phyloP scores from a whole-genome alignment of 2,329 filamentous ascomycete species.

The Aureobasidium melanogenum region DNA sequence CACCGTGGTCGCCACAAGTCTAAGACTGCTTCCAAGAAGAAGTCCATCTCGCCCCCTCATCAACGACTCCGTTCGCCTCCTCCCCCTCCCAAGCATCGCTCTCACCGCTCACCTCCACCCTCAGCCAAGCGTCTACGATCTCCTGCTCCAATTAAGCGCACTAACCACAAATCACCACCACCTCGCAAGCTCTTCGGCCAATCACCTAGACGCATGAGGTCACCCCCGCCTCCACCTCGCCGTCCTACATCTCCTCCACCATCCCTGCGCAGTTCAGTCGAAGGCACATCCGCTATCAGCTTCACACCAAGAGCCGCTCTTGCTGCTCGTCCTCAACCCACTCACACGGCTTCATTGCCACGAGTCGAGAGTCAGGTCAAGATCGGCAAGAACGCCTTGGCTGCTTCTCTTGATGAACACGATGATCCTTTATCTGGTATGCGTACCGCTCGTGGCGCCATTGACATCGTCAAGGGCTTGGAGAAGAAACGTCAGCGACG shows the following conservation, averaged over 20 bases:
- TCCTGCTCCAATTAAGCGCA: conserved; percentile 26
- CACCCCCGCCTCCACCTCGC: conserved; percentile 30
- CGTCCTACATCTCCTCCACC: conserved; percentile 60
- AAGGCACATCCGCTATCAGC: conserved; percentile 27
- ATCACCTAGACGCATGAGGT: conserved; percentile 58
- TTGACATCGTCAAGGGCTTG: conserved; percentile 93
- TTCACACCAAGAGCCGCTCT: conserved; percentile 17
- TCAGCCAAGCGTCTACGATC: conserved; percentile 18
- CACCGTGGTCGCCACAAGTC: conserved; percentile 28
- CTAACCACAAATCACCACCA: conserved; percentile 20
- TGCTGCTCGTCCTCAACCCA: conserved; percentile 51
- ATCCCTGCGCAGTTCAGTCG: conserved; percentile 37
- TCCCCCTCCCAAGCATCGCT: conserved; percentile 14
- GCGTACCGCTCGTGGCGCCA: conserved; percentile 72
- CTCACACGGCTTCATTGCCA: conserved; percentile 79
- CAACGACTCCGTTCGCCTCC: conserved; percentile 48
- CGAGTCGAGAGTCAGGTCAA: conserved; percentile 31
- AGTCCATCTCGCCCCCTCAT: conserved; percentile 48
- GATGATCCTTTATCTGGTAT: conserved; percentile 38
- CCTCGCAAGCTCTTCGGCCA: conserved; percentile 52
- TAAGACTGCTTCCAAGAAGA: conserved; percentile 23
- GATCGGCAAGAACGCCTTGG: neutral
- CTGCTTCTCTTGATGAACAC: conserved; percentile 28
- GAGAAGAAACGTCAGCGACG: conserved; percentile 90
- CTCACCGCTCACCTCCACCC: conserved; percentile 38